Percentiles rank a stretch among this genome's conserved stretches.
These are phyloP conservation scores for Chytriomyces confervae DNA, from an alignment of 192 early-diverging fungal genomes.

Conservation along the genomic window DNA sequence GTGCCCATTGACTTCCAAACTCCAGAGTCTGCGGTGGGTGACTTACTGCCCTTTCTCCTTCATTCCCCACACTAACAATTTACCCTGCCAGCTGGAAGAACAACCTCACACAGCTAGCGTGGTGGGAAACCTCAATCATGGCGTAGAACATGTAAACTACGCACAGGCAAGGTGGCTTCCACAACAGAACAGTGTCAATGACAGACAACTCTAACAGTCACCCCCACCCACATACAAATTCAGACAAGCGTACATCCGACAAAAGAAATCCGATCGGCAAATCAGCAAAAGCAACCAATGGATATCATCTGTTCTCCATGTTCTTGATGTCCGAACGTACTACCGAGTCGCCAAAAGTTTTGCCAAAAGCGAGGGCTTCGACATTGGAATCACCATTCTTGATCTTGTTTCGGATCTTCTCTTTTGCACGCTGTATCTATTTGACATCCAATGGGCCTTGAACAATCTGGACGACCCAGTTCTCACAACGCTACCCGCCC, in stretches of 20 bases:
- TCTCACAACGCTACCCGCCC: constrained; percentile 34
- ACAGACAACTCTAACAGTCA: too few species aligned
- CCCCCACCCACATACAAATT: too few species aligned
- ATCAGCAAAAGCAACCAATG: not conserved
- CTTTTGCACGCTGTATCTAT: constrained; percentile 14
- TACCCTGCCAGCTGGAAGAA: too few species aligned
- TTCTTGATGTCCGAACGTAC: not conserved
- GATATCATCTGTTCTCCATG: not conserved
- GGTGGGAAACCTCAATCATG: too few species aligned
- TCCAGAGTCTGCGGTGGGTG: too few species aligned
- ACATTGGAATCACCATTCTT: not conserved
- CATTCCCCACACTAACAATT: too few species aligned
- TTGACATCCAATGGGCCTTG: constrained; percentile 14
- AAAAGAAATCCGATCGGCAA: not conserved
- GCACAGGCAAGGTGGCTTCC: too few species aligned
- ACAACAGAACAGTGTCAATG: too few species aligned
- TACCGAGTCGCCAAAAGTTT: not conserved
- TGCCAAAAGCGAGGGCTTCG: not conserved
- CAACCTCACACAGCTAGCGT: too few species aligned
- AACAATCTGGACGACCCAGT: constrained; percentile 34
- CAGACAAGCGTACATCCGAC: not conserved
- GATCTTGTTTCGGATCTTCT: constrained; percentile 8
- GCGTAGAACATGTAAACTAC: too few species aligned
- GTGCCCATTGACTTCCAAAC: too few species aligned
- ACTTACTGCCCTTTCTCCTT: too few species aligned